Evolutionary conservation across 257 asterid species (phyloP).

Genomic region (Lycium barbarum): DNA sequence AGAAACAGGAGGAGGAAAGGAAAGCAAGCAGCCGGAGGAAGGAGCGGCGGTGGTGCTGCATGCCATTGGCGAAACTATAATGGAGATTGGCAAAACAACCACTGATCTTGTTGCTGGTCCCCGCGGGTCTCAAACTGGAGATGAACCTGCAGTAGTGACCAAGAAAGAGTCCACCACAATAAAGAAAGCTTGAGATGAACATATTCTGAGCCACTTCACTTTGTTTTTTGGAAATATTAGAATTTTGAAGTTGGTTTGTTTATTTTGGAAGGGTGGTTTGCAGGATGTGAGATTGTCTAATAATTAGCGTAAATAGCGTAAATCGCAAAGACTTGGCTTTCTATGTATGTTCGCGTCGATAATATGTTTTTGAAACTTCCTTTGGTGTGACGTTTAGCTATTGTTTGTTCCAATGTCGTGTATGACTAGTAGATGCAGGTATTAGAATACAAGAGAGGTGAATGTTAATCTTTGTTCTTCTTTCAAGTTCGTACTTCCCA

Average conservation of each 20-base stretch:
- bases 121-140: slow-evolving; percentile 23
- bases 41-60: slow-evolving; percentile 45
- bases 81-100: slow-evolving; percentile 79
- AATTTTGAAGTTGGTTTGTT: background rate
- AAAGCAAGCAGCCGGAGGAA: slow-evolving; percentile 25
- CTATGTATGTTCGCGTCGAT: background rate
- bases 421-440: too few species aligned
- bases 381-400: background rate
- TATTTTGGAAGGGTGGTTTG: background rate
- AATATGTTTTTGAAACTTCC: background rate
- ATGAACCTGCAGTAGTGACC: background rate
- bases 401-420: too few species aligned
- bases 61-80: too few species aligned
- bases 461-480: too few species aligned
- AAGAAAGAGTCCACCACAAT: background rate
- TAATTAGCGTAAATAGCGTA: background rate
- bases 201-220: background rate
- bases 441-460: too few species aligned
- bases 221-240: background rate
- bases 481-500: too few species aligned
- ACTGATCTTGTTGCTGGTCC: slow-evolving; percentile 68
- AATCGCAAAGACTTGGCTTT: background rate
- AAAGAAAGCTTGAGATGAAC: background rate
- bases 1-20: slow-evolving; percentile 31
- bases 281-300: background rate